phyloP scores from a whole-genome alignment of 306 rosid genomes.

The Lotus japonicus region DNA sequence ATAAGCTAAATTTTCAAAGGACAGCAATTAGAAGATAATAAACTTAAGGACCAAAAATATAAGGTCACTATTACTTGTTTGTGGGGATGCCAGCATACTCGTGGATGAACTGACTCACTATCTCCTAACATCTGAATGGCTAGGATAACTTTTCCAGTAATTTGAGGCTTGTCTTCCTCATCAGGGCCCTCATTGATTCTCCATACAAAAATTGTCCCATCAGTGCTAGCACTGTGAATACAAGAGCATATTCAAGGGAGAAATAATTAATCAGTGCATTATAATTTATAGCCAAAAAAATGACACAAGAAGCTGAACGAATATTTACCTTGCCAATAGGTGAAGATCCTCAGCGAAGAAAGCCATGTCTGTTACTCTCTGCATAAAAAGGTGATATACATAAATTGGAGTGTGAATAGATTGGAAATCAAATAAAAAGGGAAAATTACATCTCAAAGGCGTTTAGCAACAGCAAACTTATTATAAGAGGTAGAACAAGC shows the following conservation, averaged over 20 bases:
- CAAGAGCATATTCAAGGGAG: conserved; percentile 17
- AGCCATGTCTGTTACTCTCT: conserved; percentile 74
- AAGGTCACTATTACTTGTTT: conserved; percentile 48
- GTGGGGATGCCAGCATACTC: conserved; percentile 82
- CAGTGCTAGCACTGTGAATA: conserved; percentile 54
- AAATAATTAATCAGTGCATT: background rate
- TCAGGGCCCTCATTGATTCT: conserved; percentile 62
- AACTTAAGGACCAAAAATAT: background rate
- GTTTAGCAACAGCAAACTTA: conserved; percentile 7
- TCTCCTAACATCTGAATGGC: conserved; percentile 57
- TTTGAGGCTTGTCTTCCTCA: conserved; percentile 71
- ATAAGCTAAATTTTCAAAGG: conserved; percentile 2
- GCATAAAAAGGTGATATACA: conserved; percentile 15
- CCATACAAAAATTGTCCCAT: conserved; percentile 64
- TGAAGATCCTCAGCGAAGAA: conserved; percentile 76
- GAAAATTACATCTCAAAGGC: background rate
- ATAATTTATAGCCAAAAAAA: conserved; percentile 3
- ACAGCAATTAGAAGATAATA: conserved; percentile 10
- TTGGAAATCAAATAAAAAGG: background rate
- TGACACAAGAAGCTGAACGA: conserved; percentile 3
- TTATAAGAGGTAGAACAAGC: background rate
- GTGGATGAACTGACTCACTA: conserved; percentile 54
- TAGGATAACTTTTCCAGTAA: conserved; percentile 48
- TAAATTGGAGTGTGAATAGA: background rate
- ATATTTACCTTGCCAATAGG: conserved; percentile 62